phyloP scores from a whole-genome alignment of 805 yeast genomes.

The Monosporozyma solicola region DNA sequence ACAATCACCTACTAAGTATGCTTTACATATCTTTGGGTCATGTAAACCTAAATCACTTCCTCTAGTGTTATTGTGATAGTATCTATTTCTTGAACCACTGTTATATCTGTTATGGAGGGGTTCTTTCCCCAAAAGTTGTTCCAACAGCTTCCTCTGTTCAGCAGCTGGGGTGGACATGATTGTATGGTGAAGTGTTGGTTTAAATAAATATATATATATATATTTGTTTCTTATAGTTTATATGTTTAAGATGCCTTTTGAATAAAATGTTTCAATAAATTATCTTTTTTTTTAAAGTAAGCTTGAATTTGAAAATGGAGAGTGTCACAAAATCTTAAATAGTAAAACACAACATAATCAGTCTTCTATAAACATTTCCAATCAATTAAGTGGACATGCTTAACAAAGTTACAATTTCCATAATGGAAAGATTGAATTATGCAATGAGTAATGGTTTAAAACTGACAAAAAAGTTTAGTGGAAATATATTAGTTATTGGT shows the following conservation, averaged over 20 bases:
- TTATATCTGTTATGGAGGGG: constrained; percentile 6
- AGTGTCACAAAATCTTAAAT: not conserved
- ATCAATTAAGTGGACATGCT: not conserved
- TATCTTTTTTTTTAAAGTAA: not conserved
- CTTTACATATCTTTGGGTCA: constrained; percentile 62
- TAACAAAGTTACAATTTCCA: not conserved
- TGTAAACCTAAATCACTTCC: constrained; percentile 30
- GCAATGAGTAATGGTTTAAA: not conserved
- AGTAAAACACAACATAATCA: not conserved
- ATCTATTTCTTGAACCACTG: constrained; percentile 12
- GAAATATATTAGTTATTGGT: not conserved
- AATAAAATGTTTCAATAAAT: too few species aligned
- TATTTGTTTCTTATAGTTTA: too few species aligned
- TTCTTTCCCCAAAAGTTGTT: constrained; percentile 55
- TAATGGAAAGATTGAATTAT: not conserved
- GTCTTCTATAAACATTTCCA: not conserved
- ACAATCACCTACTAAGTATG: constrained; percentile 77
- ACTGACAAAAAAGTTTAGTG: not conserved
- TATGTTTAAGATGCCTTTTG: not conserved
- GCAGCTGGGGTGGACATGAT: constrained; percentile 47
- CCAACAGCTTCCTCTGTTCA: constrained; percentile 63
- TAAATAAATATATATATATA: not conserved
- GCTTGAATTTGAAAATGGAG: not conserved
- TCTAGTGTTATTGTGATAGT: constrained; percentile 1
- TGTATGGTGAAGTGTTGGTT: not conserved